Base-by-base conservation (phyloP, 805 yeast genomes). In the Kluyveromyces aestuarii region DNA sequence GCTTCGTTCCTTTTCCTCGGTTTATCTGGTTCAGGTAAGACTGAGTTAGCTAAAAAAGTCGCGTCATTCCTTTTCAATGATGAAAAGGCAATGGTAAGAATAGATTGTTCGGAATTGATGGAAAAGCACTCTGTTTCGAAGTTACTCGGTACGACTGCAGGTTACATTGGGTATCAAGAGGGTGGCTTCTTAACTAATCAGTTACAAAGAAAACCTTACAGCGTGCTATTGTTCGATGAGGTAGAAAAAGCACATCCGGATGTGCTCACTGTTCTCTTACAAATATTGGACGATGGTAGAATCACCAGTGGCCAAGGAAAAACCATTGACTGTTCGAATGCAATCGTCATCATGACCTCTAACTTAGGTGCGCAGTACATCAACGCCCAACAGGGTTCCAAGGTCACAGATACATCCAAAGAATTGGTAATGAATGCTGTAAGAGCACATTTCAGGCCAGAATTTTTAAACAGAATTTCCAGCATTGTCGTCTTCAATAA, bases 161-260 rank as follows among this genome's bases (percentile, higher is more conserved):
- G 99, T 60, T 85, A 86, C 59, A 85, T 93, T 58, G 99, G 99
- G 38, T 95, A 86, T 67, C 97, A 90, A 65, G 96, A 93, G 67
- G 99, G 99, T 66, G 99, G 99, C 55, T 79, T 91, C 58, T 76
- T 93, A 56, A 93, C 99, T 6, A 95, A 93, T 60, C 96, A 93
- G 55, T 75, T 93, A 49, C 77, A 87, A 52, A 79, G 96, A 62
- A 83, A 84, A 52, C 99, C 99, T 49, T 93, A 93, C 71, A 87
- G 97, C 6, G 99, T 93, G n/a, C 76, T 93, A 39, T 74, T 93
- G 52, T 93, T 93, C 62, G 99, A 93, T 70, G 99, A 93, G 72
- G 96, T 93, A 49, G 99, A 93, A 65, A 93, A 93, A 70, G 99
- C 99, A 16, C 96, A 96, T 7, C 99, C 99, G 1, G 98, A 91